Percentiles rank a stretch among this genome's conserved stretches.
phyloP scores from a whole-genome alignment of 2,329 filamentous ascomycete genomes.

The Pseudocercospora fijiensis region DNA sequence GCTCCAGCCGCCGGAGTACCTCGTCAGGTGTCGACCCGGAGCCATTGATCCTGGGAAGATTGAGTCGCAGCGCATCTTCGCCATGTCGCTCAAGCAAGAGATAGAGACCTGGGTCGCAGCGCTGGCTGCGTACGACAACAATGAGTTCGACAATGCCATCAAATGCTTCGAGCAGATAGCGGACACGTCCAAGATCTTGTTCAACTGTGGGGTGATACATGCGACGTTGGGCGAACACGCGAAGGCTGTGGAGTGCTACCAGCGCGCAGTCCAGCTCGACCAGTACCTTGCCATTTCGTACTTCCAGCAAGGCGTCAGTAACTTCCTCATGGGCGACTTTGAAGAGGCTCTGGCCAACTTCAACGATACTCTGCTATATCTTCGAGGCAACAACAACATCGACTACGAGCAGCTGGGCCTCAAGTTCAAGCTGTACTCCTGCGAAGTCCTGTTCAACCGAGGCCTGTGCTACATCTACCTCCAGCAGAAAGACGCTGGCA shows the following conservation, averaged over 20 bases:
- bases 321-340: constrained; percentile 94
- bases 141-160: constrained; percentile 90
- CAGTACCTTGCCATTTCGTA: constrained; percentile 96
- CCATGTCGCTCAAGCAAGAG: constrained; percentile 66
- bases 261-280: constrained; percentile 84
- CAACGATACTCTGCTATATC: constrained; percentile 93
- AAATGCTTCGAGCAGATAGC: constrained; percentile 80
- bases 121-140: constrained; percentile 89
- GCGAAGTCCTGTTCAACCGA: constrained; percentile 95
- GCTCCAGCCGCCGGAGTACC: constrained; percentile 13
- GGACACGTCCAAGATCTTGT: constrained; percentile 96
- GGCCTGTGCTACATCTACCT: constrained; percentile 97
- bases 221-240: constrained; percentile 94
- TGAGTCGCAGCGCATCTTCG: constrained; percentile 11
- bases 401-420: constrained; percentile 95
- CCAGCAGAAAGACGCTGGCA: constrained; percentile 82
- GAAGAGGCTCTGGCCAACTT: constrained; percentile 97
- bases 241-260: constrained; percentile 93
- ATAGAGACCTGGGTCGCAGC: constrained; percentile 98
- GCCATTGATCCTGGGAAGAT: not conserved
- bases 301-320: constrained; percentile 97
- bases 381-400: constrained; percentile 94
- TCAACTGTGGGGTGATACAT: constrained; percentile 97
- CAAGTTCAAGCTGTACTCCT: constrained; percentile 94
- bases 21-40: not conserved